phyloP scores from a whole-genome alignment of 805 yeast species.

The Sugiyamaella qingdaonensis region DNA sequence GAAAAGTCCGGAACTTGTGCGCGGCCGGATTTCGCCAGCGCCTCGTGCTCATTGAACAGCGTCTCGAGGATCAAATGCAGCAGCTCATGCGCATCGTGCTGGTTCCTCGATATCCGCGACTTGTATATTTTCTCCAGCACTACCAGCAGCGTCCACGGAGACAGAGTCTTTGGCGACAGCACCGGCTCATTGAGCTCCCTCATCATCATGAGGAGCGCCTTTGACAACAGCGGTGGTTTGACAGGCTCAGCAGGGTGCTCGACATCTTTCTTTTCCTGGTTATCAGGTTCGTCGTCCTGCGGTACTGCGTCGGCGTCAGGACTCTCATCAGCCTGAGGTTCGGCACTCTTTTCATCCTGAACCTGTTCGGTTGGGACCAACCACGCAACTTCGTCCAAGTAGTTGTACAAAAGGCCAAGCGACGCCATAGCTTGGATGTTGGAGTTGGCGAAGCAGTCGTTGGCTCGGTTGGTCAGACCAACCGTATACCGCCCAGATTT shows the following conservation, averaged over 20 bases:
- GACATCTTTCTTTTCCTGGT: background rate
- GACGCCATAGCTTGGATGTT: slow-evolving; percentile 60
- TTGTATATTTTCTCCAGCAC: slow-evolving; percentile 68
- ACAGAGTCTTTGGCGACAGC: slow-evolving; percentile 47
- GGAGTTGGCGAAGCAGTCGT: slow-evolving; percentile 91
- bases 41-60: slow-evolving; percentile 57
- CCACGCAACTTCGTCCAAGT: slow-evolving; percentile 18
- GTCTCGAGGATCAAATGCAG: slow-evolving; percentile 78
- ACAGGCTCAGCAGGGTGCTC: background rate
- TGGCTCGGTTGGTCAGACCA: slow-evolving; percentile 75
- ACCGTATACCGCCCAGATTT: slow-evolving; percentile 50
- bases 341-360: background rate
- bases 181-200: slow-evolving; percentile 58
- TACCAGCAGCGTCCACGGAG: slow-evolving; percentile 76
- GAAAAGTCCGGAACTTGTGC: slow-evolving; percentile 59
- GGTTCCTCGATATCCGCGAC: slow-evolving; percentile 70
- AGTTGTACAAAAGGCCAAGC: slow-evolving; percentile 22
- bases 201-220: slow-evolving; percentile 21
- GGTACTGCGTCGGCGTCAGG: background rate
- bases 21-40: slow-evolving; percentile 7
- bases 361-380: slow-evolving; percentile 6
- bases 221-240: slow-evolving; percentile 19
- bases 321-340: background rate
- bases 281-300: background rate
- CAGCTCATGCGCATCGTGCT: slow-evolving; percentile 94